Base-by-base conservation (phyloP, 768 basidiomycete genomes). In the Leccinellum rugosiceps region DNA sequence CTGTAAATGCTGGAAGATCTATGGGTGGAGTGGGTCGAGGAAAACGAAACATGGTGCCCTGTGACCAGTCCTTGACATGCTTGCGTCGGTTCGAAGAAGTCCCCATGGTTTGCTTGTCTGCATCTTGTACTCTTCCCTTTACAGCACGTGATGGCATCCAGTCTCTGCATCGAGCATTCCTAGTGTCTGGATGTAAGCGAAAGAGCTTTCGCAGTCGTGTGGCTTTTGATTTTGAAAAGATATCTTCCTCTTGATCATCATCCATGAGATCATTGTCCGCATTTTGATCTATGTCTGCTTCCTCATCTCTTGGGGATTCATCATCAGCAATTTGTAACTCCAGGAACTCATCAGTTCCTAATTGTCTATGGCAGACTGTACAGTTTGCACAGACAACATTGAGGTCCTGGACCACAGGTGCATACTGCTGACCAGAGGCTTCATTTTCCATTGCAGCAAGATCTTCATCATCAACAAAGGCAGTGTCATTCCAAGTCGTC, bases 11-110 rank as follows among this genome's bases (percentile, higher is more conserved):
- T 2, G 25, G 2, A 6, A 60, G 52, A 25, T 57, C 17, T 0
- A 57, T 15, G 0, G 47, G 30, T 7, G 41, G 28, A 7, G 28
- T 57, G 1, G 59, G 41, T 1, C 17, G 14, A 3, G 47, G 52
- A 32, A 57, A 57, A 5, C 17, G 23, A 19, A 50, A 50, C 59
- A 60, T 60, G n/a, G 13, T 9, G 4, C 17, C 51, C 15, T 9
- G 3, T 6, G 48, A 32, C 41, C 47, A 44, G 19, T 50, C 21
- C 41, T 58, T 35, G 13, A 50, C 32, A 35, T 54, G 47, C 41
- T 44, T 57, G 15, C 9, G 17, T 21, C 17, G 44, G 11, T 44
- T 44, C 10, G 21, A 44, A 11, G 13, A 23, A 3, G 11, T 6
- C 2, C 23, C 10, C 4, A 11, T 44, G 11, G 11, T 21, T 3